A percentile compares a stretch with the other conserved stretches of the same genome.
Evolutionary conservation across 257 asterid genomes (phyloP).

Genomic region (Nicotiana undulata): DNA sequence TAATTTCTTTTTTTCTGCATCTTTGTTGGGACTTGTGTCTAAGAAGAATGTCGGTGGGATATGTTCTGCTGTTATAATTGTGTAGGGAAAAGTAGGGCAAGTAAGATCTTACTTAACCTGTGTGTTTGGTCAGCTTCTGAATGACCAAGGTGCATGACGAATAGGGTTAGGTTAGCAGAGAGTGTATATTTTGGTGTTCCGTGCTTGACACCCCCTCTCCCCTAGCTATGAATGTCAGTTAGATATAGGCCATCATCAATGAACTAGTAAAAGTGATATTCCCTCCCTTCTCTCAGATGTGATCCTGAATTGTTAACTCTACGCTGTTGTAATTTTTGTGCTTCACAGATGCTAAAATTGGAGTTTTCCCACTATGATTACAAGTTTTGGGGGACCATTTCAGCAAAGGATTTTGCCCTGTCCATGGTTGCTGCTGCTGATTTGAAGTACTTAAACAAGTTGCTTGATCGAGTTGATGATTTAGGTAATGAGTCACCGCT

Average conservation of each 20-base stretch:
- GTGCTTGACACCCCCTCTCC: neutral
- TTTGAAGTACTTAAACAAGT: slow-evolving; percentile 54
- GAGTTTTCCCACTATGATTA: slow-evolving; percentile 87
- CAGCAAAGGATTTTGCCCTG: slow-evolving; percentile 81
- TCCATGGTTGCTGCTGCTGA: slow-evolving; percentile 94
- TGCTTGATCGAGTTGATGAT: slow-evolving; percentile 64
- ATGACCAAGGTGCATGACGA: neutral
- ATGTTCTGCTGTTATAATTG: neutral
- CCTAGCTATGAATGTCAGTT: slow-evolving; percentile 3
- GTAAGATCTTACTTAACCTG: neutral
- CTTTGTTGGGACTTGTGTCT: neutral
- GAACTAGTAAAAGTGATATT: neutral
- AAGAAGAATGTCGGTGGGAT: neutral
- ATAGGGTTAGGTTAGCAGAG: neutral
- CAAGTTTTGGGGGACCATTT: slow-evolving; percentile 65
- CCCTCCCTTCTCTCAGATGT: neutral
- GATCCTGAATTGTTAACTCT: neutral
- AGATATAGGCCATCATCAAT: neutral
- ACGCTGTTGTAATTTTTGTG: neutral
- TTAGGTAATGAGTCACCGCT: slow-evolving; percentile 45
- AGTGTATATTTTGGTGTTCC: neutral
- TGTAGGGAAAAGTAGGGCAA: neutral
- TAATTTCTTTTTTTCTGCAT: neutral
- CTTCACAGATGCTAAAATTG: slow-evolving; percentile 53
- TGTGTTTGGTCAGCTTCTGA: neutral